A percentile compares a stretch with the other conserved stretches of the same genome.
phyloP scores from a whole-genome alignment of 78 protist genomes.

The Isochrysis galbana region DNA sequence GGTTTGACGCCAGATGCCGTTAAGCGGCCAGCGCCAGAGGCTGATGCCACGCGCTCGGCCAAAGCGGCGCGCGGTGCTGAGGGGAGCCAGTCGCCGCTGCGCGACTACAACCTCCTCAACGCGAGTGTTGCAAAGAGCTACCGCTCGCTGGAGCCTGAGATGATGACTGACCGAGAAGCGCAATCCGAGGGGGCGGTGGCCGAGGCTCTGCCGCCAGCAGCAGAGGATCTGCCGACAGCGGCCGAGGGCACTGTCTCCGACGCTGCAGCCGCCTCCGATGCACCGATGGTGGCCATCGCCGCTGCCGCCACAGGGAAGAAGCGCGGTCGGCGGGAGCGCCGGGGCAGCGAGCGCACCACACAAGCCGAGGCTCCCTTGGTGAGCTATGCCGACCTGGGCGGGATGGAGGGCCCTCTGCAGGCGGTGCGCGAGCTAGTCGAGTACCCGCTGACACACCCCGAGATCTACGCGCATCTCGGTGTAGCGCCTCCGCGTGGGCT shows the following conservation, averaged over 20 bases:
- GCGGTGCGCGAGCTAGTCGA: conserved; percentile 83
- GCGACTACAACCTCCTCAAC: background rate
- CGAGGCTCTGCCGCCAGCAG: background rate
- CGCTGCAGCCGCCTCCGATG: background rate
- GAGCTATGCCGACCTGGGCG: conserved; percentile 75
- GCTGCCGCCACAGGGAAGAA: background rate
- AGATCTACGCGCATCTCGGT: conserved; percentile 77
- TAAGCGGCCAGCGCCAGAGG: background rate
- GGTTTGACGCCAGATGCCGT: background rate
- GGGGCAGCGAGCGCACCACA: background rate
- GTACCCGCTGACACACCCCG: conserved; percentile 86
- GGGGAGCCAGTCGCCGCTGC: background rate
- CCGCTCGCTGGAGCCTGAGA: background rate
- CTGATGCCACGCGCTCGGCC: background rate
- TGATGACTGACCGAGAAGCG: no score
- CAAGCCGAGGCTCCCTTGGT: conserved; percentile 49
- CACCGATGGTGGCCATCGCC: background rate
- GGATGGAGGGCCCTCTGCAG: conserved; percentile 67
- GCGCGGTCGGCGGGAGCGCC: background rate
- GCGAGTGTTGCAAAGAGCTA: background rate
- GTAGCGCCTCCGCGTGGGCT: conserved; percentile 84
- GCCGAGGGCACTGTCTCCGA: background rate
- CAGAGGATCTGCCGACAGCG: background rate
- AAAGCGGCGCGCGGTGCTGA: background rate
- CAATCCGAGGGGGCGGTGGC: background rate